A percentile compares a stretch with the other conserved stretches of the same genome.
These are phyloP conservation scores for Aegilops tauschii DNA, from an alignment of 176 grass and related monocot genomes.

Conservation along the genomic window DNA sequence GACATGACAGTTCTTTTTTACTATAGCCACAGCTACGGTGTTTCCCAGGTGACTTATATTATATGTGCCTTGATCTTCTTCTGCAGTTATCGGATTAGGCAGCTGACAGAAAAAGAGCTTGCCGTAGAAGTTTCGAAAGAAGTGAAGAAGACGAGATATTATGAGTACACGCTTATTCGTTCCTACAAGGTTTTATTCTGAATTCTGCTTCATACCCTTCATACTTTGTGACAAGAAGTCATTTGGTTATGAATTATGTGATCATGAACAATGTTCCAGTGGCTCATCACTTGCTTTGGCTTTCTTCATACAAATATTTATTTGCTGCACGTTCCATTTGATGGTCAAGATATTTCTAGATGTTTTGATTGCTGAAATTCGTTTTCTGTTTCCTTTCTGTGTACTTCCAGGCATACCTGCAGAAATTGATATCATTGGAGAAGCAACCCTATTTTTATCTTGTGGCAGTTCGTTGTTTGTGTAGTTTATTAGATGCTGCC, in stretches of 20 bases:
- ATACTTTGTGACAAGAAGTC: not conserved
- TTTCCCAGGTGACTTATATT: conserved; percentile 6
- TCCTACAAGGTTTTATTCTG: conserved; percentile 74
- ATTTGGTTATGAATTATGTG: conserved; percentile 2
- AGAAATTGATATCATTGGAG: conserved; percentile 73
- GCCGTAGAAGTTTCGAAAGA: conserved; percentile 81
- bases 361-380: conserved; percentile 6
- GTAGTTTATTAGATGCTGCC: conserved; percentile 72
- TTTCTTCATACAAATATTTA: not conserved
- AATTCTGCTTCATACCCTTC: not conserved
- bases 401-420: conserved; percentile 70
- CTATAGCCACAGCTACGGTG: not conserved
- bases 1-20: not conserved
- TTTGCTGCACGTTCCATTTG: conserved; percentile 5
- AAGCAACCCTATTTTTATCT: conserved; percentile 49
- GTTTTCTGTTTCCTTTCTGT: not conserved
- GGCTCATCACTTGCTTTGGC: not conserved
- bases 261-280: conserved; percentile 2
- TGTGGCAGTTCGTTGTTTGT: conserved; percentile 76
- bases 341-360: not conserved
- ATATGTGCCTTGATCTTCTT: conserved; percentile 24
- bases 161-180: conserved; percentile 82
- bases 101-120: conserved; percentile 90
- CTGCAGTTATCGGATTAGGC: conserved; percentile 85
- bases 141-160: conserved; percentile 73